Base-by-base conservation (phyloP, 345 rosid species). In the Gynandropsis gynandra region DNA sequence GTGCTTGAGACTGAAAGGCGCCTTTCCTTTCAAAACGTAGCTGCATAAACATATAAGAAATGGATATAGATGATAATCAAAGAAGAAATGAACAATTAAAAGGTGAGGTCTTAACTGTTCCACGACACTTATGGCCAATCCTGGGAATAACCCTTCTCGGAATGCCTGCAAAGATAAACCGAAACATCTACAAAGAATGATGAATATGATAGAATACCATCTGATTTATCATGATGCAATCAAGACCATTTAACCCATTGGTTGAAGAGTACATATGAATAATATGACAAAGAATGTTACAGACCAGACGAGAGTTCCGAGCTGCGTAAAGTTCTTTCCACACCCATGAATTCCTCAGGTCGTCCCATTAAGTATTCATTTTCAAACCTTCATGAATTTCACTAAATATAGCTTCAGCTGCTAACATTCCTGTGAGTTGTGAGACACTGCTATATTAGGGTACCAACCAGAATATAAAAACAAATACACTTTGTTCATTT, bases 271-370 rank as follows among this genome's bases (percentile, higher is more conserved):
- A 41, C n/a, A 13, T 41, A 42, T n/a, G 50, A 35, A n/a, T n/a
- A n/a, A 41, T n/a, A 37, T 16, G 16, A 29, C 10, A 33, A 32
- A 54, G 34, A 34, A 52, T 36, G 41, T 47, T 57, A 74, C 96
- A 70, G 47, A 90, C 98, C 53, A 96, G 98, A 42, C 98, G 69
- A 51, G 79, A 90, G 72, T 90, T 84, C 56, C 95, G 80, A 72
- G 82, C 82, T 60, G 52, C 62, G 41, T 72, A 73, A 32, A 90
- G 92, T 67, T 90, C 98, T 40, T 84, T 77, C 98, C 96, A 87
- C 59, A 87, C 79, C 98, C 96, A 90, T 40, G 98, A 90, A 49
- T 46, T 74, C 65, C 57, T 69, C 59, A 90, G 67, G 49, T 59
- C 58, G 54, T 78, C 80, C 96, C 96, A 87, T 61, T 84, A 90